A percentile compares a stretch with the other conserved stretches of the same genome.
phyloP scores from a whole-genome alignment of 495 filamentous ascomycete genomes.

The Podospora pseudocomata region DNA sequence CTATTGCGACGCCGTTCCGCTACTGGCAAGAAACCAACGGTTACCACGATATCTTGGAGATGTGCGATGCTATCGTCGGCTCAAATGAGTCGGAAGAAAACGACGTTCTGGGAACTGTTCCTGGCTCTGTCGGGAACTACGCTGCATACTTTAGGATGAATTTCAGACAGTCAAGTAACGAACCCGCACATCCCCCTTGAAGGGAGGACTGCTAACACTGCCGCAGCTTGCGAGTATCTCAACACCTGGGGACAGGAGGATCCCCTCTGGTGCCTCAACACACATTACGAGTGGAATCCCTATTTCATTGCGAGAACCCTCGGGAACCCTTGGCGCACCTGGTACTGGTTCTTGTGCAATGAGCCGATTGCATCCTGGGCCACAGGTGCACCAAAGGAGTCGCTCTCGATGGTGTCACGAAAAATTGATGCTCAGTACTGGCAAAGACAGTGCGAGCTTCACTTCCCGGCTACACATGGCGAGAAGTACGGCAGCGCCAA shows the following conservation, averaged over 20 bases:
- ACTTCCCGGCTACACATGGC: constrained; percentile 52
- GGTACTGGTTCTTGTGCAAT: constrained; percentile 64
- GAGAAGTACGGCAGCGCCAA: constrained; percentile 50
- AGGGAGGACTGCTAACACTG: neutral
- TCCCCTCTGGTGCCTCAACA: constrained; percentile 55
- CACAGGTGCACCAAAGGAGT: constrained; percentile 47
- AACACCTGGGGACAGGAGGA: constrained; percentile 49
- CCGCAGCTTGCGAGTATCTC: constrained; percentile 35
- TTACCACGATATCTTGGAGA: constrained; percentile 50
- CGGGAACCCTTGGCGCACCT: constrained; percentile 55
- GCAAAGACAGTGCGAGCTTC: constrained; percentile 57
- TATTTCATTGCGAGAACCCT: constrained; percentile 54
- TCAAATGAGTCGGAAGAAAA: constrained; percentile 17
- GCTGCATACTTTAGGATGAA: constrained; percentile 49
- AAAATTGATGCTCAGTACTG: constrained; percentile 55
- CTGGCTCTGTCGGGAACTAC: constrained; percentile 43
- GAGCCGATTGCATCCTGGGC: constrained; percentile 45
- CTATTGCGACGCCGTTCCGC: constrained; percentile 25
- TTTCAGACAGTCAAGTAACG: constrained; percentile 50
- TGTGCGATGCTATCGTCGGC: constrained; percentile 37
- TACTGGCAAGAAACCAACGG: constrained; percentile 30
- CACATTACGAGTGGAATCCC: constrained; percentile 54
- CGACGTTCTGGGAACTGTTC: constrained; percentile 24
- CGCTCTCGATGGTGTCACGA: constrained; percentile 51
- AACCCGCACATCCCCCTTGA: neutral